Evolutionary conservation across 73 alveolate genomes (phyloP), one percentile per base, ranked within the genome.

Genomic region (Paramecium caudatum): DNA sequence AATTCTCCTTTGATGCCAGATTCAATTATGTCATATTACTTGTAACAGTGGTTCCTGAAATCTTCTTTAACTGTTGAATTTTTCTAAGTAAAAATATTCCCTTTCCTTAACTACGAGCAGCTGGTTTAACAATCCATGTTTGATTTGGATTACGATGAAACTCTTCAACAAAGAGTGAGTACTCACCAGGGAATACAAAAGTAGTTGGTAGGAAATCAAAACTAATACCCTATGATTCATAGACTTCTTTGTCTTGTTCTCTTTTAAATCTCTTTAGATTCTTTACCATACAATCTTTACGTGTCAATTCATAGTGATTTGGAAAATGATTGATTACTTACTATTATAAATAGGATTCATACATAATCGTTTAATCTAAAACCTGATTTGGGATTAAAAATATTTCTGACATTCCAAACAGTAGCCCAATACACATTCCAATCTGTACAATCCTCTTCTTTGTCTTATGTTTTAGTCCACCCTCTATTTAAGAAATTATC

Each of bases 111-210:
- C 99, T 97, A 47, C 97, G 95, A 68, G 98, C 97, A 30, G 98
- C 95, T 25, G 99, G 99, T 86, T 98, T 98, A 95, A 98, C 98
- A 70, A 98, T 98, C 99, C 99, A 98, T 46, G 98, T 95, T 10
- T 97, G 82, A 93, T 98, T 96, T 23, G 99, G 99, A 90, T 96
- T 95, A 81, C 97, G 94, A 63, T 98, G 93, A 81, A 98, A 98
- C 92, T 98, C 99, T 96, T 98, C 99, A 12, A 96, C 99, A 94
- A 98, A 98, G 7, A 98, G 17, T 0, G 99, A 94, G 92, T 98
- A 96, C 91, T 98, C 99, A 48, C 98, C 99, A 15, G 99, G 99
- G 25, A 98, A 94, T 3, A 96, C 92, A 84, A 93, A 98, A 3
- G 99, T 98, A 82, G 90, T 74, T 1, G 99, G 99, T 21, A 98